Percentiles rank a stretch among this genome's conserved stretches.
Conservation (phyloP, 2,329 filamentous ascomycete genomes). For the Magnaporthiopsis incrustans region DNA sequence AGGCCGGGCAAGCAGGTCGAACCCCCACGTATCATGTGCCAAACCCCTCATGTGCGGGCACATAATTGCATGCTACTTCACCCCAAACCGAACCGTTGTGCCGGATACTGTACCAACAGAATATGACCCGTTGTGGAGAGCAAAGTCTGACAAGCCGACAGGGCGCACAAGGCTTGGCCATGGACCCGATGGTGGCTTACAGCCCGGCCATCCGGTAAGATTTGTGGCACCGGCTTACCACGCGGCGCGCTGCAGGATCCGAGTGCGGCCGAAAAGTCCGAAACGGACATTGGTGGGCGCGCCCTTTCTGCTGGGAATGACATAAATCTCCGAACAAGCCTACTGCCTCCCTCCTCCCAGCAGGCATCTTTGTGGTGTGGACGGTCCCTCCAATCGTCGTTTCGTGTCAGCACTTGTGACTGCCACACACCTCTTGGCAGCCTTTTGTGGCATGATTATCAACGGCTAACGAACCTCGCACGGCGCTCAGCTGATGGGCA, state of each 20-base stretch:
- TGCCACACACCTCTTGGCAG: no score
- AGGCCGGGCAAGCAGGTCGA: neutral
- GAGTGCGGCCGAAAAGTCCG: neutral
- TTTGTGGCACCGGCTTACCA: neutral
- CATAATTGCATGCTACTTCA: neutral
- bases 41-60: neutral
- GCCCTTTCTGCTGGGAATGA: neutral
- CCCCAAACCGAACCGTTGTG: neutral
- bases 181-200: neutral
- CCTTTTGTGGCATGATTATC: no score
- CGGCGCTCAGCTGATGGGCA: no score
- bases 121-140: neutral
- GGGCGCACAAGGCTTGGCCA: neutral
- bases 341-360: no score
- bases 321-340: neutral
- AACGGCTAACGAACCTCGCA: no score
- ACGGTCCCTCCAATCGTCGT: neutral
- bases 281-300: neutral
- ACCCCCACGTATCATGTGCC: neutral
- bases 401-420: neutral
- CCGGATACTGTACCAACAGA: no score
- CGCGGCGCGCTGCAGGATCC: neutral
- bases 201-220: neutral
- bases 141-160: conserved; percentile 13
- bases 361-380: neutral